Evolutionary conservation across 2,329 filamentous ascomycete genomes (phyloP), one percentile per base, ranked within the genome.

Genomic region (Penicillium sp.): DNA sequence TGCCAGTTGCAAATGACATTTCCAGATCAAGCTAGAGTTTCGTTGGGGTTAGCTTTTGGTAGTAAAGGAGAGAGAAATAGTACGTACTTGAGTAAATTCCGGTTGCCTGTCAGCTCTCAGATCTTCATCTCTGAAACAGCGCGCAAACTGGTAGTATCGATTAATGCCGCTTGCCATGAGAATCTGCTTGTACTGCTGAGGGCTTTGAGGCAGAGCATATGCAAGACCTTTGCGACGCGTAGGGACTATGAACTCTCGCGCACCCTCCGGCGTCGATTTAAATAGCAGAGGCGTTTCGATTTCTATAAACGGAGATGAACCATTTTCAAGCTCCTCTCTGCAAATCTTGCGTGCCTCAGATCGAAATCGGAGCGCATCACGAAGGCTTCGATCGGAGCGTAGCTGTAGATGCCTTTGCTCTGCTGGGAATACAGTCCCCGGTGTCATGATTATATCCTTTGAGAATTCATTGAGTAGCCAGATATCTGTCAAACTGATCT

Each of bases 121-220:
- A 71, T 97, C 95, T 69, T 99, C 94, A 67, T 99, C 95, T 14
- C 94, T 86, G 73, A 97, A 99, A 68, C 94, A 99, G 61, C 86
- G 87, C 1, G 94, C 95, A 74, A 97, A 91, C 66, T 99, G 94
- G 72, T 88, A 95, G 70, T 99, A 99, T 42, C 82, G 84, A 1
- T 81, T 76, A 11, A 97, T 82, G 0, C 93, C 93, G 59, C 89
- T 89, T 0, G 91, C 90, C 91, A 99, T 97, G 43, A 99, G 81
- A 1, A 97, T 90, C 75, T 99, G 94, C 75, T 99, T 99, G 70
- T 97, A 99, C 71, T 99, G 94, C 71, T 99, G 94, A 0, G 94
- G 94, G 62, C 93, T 97, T 71, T 99, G 95, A 0, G 92, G 92
- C 20, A 99, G 78, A 8, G 94, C 94, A 71, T 97, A 99, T 3